phyloP scores from a whole-genome alignment of 2,329 filamentous ascomycete species.

The Microcyclospora pomicola region DNA sequence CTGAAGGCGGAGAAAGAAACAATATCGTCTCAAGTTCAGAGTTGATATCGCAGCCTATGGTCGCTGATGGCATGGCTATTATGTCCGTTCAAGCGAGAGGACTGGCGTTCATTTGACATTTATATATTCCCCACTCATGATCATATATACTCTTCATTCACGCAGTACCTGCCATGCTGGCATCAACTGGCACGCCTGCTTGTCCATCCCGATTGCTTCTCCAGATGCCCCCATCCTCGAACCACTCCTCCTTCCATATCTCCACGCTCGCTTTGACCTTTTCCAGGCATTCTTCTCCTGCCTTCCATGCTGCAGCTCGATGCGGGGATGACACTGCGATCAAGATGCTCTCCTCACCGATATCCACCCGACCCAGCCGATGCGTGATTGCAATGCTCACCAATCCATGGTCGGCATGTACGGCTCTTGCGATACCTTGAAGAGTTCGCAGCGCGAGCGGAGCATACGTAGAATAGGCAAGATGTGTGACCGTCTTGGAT shows the following conservation, averaged over 20 bases:
- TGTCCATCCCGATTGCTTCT: conserved; percentile 71
- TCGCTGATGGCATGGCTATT: too few relatives aligned
- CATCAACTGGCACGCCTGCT: conserved; percentile 31
- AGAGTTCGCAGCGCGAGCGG: conserved; percentile 58
- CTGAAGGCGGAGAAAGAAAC: conserved; percentile 1
- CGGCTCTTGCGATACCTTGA: conserved; percentile 44
- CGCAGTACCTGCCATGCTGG: too few relatives aligned
- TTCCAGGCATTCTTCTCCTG: conserved; percentile 81
- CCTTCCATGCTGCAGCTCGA: conserved; percentile 70
- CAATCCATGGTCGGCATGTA: conserved; percentile 49
- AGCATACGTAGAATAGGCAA: conserved; percentile 63
- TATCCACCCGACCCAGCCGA: conserved; percentile 69
- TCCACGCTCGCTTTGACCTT: conserved; percentile 76
- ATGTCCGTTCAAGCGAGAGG: too few relatives aligned
- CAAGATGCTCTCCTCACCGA: conserved; percentile 86
- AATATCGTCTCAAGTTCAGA: too few relatives aligned
- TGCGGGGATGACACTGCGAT: conserved; percentile 78
- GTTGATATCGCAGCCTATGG: too few relatives aligned
- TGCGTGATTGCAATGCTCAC: conserved; percentile 69
- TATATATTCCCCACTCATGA: background rate
- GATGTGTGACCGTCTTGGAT: conserved; percentile 55
- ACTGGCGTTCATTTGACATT: too few relatives aligned
- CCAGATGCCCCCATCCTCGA: conserved; percentile 69
- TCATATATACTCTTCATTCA: background rate
- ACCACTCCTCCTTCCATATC: conserved; percentile 90